Base-by-base conservation (phyloP, 2,329 filamentous ascomycete species). In the Trichoderma sp. region DNA sequence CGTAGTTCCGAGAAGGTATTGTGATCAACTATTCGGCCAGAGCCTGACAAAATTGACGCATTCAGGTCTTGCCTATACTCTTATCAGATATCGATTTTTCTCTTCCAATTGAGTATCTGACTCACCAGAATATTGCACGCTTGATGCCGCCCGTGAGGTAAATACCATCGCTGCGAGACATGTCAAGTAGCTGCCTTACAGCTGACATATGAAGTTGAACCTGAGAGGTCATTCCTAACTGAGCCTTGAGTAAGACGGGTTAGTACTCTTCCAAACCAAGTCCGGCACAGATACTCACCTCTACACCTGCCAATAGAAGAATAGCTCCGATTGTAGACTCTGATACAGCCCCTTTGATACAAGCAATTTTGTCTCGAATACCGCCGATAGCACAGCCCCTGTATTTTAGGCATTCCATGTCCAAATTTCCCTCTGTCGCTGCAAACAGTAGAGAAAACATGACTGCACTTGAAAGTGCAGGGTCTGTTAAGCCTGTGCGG, bases 41-140 rank as follows among this genome's bases (percentile, higher is more conserved):
- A 66, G 12, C 27, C 64, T 21, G 64, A 66, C n/a, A 66, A 4
- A 66, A 66, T 45, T 66, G 64, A 66, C 6, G 64, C 64, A 66
- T 66, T 66, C 38, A 66, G 50, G 24, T 66, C 64, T 21, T 66
- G 64, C 64, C 64, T 66, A 50, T 50, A 31, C 3, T 16, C 1
- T 31, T 16, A 18, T 66, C 6, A 66, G 64, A 6, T n/a, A 66
- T 31, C 4, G 9, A 5, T 50, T 16, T 31, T 50, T 50, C 3
- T 6, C 24, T 31, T 66, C 9, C 16, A 12, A 66, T 21, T 50
- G 31, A 21, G 14, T 21, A 6, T 50, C 6, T 9, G 64, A 31
- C n/a, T 66, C 18, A 66, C 64, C 64, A 66, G 27, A 66, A 66
- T 50, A 66, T 66, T 50, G 64, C 64, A 50, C 64, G 64, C 64